A percentile compares a stretch with the other conserved stretches of the same genome.
Conservation (phyloP, 257 asterid species). For the Orobanche coerulescens region DNA sequence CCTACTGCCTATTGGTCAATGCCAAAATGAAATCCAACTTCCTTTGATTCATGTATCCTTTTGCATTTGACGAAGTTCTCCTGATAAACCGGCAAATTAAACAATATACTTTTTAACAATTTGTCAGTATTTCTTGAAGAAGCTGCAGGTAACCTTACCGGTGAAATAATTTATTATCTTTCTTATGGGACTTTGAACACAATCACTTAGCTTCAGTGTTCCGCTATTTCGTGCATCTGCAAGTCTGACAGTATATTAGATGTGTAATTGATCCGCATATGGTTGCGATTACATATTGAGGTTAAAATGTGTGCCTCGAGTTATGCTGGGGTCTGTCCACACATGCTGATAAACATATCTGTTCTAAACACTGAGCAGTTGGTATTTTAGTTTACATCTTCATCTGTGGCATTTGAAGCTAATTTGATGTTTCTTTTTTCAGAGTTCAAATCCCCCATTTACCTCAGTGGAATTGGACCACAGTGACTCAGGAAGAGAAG, state of each 20-base stretch:
- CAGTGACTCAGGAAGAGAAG: conserved; percentile 99
- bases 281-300: not conserved
- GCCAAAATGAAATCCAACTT: conserved; percentile 14
- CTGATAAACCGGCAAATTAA: not conserved
- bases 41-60: conserved; percentile 12
- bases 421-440: conserved; percentile 35
- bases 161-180: not conserved
- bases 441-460: conserved; percentile 99
- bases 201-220: not conserved
- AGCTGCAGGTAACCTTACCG: conserved; percentile 1
- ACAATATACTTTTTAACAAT: not conserved
- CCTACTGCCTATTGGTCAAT: conserved; percentile 7
- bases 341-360: not conserved
- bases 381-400: conserved; percentile 10
- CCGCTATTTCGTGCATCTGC: conserved; percentile 4
- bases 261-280: conserved; percentile 1
- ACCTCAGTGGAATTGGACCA: conserved; percentile 97
- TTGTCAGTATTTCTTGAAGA: conserved; percentile 10
- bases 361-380: not conserved
- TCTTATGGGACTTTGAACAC: conserved; percentile 11
- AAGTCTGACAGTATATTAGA: conserved; percentile 3
- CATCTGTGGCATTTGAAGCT: conserved; percentile 18
- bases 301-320: conserved; percentile 2
- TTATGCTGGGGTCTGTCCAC: not conserved
- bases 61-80: not conserved